A percentile compares a stretch with the other conserved stretches of the same genome.
Evolutionary conservation across 495 filamentous ascomycete species (phyloP).

Genomic region (Hypoxylon trugodes): DNA sequence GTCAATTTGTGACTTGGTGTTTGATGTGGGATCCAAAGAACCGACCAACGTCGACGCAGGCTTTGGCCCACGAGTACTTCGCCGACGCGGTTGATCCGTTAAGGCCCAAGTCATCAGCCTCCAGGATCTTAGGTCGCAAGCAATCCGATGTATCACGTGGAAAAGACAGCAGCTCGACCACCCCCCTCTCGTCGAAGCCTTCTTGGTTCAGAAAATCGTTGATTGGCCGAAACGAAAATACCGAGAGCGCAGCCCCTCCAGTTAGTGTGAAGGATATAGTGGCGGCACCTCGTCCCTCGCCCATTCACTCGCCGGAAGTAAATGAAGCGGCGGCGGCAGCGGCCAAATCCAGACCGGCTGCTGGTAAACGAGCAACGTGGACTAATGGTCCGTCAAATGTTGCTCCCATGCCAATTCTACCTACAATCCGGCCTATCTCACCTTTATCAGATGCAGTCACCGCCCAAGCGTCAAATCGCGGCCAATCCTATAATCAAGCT

Average conservation of each 20-base stretch:
- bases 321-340: conserved; percentile 55
- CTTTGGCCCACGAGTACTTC: conserved; percentile 94
- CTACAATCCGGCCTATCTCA: conserved; percentile 94
- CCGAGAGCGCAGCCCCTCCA: conserved; percentile 46
- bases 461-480: conserved; percentile 74
- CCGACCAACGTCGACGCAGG: conserved; percentile 93
- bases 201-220: conserved; percentile 97
- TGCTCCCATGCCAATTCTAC: conserved; percentile 96
- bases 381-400: conserved; percentile 79
- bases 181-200: conserved; percentile 77
- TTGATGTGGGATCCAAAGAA: conserved; percentile 98
- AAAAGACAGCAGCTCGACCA: conserved; percentile 71
- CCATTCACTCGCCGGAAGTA: conserved; percentile 65
- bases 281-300: conserved; percentile 59
- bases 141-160: conserved; percentile 78
- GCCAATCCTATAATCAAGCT: conserved; percentile 55
- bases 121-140: conserved; percentile 84
- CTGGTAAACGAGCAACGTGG: conserved; percentile 86
- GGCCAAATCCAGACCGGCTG: conserved; percentile 66
- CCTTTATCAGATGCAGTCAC: conserved; percentile 91
- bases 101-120: conserved; percentile 88
- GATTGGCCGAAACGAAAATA: conserved; percentile 67
- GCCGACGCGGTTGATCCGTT: conserved; percentile 93
- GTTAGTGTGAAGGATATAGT: conserved; percentile 38
- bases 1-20: conserved; percentile 97